Evolutionary conservation across 345 rosid genomes (phyloP).

Genomic region (Durio zibethinus): DNA sequence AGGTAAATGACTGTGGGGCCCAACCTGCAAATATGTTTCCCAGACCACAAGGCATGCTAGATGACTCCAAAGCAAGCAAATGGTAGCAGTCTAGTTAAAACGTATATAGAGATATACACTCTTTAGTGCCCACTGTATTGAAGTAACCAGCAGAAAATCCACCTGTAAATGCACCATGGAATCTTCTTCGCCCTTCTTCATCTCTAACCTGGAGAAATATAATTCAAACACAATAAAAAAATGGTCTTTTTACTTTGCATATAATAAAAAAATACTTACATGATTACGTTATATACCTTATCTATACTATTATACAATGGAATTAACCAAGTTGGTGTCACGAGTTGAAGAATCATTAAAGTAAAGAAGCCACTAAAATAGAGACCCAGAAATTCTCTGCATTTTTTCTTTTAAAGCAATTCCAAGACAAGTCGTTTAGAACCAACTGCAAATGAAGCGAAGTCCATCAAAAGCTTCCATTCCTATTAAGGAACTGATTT

Average conservation of each 20-base stretch:
- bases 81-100: background rate
- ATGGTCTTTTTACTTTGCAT: background rate
- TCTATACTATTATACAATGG: background rate
- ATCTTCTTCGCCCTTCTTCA: conserved; percentile 95
- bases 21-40: conserved; percentile 57
- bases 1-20: conserved; percentile 88
- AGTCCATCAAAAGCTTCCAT: background rate
- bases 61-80: background rate
- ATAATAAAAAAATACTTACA: background rate
- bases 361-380: background rate
- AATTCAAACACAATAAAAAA: conserved; percentile 4
- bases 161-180: conserved; percentile 98
- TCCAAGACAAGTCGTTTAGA: background rate
- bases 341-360: background rate
- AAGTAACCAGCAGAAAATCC: conserved; percentile 96
- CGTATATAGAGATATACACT: conserved; percentile 41
- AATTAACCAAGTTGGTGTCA: background rate
- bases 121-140: conserved; percentile 89
- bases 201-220: conserved; percentile 64
- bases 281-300: background rate
- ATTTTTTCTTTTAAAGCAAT: background rate
- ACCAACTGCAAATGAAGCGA: background rate
- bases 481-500: background rate
- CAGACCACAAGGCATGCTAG: background rate
- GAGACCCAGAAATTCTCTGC: background rate